These are phyloP conservation scores for Amphichorda felina DNA, from an alignment of 2,329 filamentous ascomycete species.

Conservation along the genomic window DNA sequence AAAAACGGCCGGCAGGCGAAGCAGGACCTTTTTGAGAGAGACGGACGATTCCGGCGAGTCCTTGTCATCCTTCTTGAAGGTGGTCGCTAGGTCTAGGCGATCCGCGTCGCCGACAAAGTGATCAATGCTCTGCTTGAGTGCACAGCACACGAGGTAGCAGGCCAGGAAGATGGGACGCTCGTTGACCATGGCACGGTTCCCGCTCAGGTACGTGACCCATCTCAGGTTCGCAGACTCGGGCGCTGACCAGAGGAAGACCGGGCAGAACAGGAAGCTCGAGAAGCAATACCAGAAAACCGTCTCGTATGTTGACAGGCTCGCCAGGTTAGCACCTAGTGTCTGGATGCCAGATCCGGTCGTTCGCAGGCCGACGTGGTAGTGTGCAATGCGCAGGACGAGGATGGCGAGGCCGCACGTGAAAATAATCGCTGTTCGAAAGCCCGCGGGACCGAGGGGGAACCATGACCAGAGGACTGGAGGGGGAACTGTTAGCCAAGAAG, in stretches of 20 bases:
- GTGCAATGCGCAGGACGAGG: slow-evolving; percentile 75
- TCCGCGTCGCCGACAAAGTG: slow-evolving; percentile 70
- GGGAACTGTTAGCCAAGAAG: background rate
- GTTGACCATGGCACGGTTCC: slow-evolving; percentile 67
- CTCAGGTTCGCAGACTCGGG: slow-evolving; percentile 48
- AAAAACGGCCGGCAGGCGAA: slow-evolving; percentile 26
- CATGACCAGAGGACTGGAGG: slow-evolving; percentile 66
- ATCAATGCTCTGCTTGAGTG: slow-evolving; percentile 52
- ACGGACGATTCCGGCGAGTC: slow-evolving; percentile 10
- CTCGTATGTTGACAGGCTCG: slow-evolving; percentile 50
- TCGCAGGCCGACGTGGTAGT: slow-evolving; percentile 64
- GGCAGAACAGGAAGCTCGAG: slow-evolving; percentile 69
- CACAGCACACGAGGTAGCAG: slow-evolving; percentile 56
- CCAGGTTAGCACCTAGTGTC: slow-evolving; percentile 45
- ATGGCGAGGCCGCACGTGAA: slow-evolving; percentile 67
- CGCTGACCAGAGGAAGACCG: slow-evolving; percentile 67
- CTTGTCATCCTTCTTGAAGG: slow-evolving; percentile 9
- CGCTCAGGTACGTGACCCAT: slow-evolving; percentile 61
- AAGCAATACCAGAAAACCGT: slow-evolving; percentile 66
- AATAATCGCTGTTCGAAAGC: slow-evolving; percentile 62
- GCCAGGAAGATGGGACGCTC: slow-evolving; percentile 77
- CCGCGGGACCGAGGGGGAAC: slow-evolving; percentile 69
- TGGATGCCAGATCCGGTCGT: slow-evolving; percentile 59
- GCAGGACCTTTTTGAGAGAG: slow-evolving; percentile 21
- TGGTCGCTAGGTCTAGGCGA: slow-evolving; percentile 33